Conservation (phyloP, 2,329 filamentous ascomycete genomes). For the Chaetothyriales sp. region DNA sequence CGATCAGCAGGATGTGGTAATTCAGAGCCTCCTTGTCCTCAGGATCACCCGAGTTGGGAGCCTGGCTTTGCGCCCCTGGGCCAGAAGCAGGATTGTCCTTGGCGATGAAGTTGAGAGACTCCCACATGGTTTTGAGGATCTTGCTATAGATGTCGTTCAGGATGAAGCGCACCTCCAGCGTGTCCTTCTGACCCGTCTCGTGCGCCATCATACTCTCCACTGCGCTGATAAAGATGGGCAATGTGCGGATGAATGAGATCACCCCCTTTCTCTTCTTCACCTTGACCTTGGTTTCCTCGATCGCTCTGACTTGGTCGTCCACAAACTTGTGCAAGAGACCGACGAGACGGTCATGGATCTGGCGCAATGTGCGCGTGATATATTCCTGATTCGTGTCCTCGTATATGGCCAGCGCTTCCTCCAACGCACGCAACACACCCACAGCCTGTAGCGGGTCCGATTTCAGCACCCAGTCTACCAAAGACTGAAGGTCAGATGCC, state of each 20-base stretch:
- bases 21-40: constrained; percentile 96
- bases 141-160: constrained; percentile 79
- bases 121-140: constrained; percentile 91
- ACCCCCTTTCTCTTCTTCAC: constrained; percentile 97
- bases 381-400: constrained; percentile 90
- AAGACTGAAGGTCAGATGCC: constrained; percentile 57
- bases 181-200: constrained; percentile 35
- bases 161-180: constrained; percentile 55
- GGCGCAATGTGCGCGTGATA: constrained; percentile 62
- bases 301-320: constrained; percentile 85
- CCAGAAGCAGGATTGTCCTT: constrained; percentile 46
- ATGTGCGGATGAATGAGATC: constrained; percentile 85
- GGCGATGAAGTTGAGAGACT: constrained; percentile 88
- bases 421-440: constrained; percentile 66
- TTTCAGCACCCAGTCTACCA: constrained; percentile 70
- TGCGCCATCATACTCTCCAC: constrained; percentile 69
- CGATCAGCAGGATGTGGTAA: constrained; percentile 91
- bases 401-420: constrained; percentile 62
- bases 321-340: constrained; percentile 74
- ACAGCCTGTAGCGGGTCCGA: constrained; percentile 83
- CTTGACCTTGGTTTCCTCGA: constrained; percentile 97
- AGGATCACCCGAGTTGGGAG: constrained; percentile 36
- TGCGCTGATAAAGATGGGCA: constrained; percentile 68
- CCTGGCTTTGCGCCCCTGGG: constrained; percentile 20
- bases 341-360: constrained; percentile 59